Evolutionary conservation across 352 stramenopile genomes (phyloP), one percentile per base, ranked within the genome.

Genomic region (Phytophthora tubulina): DNA sequence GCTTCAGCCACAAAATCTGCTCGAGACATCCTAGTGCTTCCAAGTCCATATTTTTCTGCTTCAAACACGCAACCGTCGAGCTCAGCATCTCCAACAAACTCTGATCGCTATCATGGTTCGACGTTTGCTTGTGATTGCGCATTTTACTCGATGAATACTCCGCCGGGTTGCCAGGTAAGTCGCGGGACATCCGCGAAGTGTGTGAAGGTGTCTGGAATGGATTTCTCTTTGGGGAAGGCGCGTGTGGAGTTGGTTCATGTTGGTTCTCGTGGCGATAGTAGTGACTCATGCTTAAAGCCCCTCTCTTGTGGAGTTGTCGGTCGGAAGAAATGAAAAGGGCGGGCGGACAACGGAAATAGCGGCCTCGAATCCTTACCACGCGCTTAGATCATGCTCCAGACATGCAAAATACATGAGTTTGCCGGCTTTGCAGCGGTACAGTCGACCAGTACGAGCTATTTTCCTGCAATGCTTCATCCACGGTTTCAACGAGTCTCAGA

Each of bases 1-100:
- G 80, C 63, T 94, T 89, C 4, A 95, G 75, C 83, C 84, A 92
- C 5, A 94, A 71, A 38, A 75, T 85, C 48, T 95, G 88, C 59
- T 95, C 88, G 17, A 94, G 50, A 59, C 86, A 93, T 3, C 84
- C 83, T 13, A 95, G 66, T 11, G 88, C 88, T 62, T 95, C 84
- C 15, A 94, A 41, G 54, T 94, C 80, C 81, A 95, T 91, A 30
- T 86, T 68, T 59, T 94, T 92, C 17, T 92, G 73, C 46, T 89
- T 84, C 27, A 95, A 74, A 52, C 82, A 91, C 44, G 73, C 79
- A 2, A 90, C 81, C 3, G 86, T 95, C 32, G 84, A 90, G 14
- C 42, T 82, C 30, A 95, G 70, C 85, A 95, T 95, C 31, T 88
- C 83, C 7, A 95, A 63, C 30, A 93, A 51, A 36, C 75, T 90